These are phyloP conservation scores for Rhizodiscina lignyota DNA, from an alignment of 495 filamentous ascomycete species.

Conservation along the genomic window DNA sequence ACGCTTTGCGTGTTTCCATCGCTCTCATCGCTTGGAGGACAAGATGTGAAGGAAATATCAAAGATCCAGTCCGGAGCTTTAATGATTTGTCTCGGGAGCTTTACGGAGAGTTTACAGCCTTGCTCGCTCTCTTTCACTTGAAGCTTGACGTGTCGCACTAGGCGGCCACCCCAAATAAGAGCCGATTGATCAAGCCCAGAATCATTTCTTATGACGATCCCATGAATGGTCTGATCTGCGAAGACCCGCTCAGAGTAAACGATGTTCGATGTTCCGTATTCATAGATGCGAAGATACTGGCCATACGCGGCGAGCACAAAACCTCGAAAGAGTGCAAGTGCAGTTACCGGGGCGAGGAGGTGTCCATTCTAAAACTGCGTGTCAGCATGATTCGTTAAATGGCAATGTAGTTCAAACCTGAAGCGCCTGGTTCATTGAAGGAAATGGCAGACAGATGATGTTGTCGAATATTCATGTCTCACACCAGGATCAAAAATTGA, in stretches of 20 bases:
- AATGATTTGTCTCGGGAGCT: constrained; percentile 1
- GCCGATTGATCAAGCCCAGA: constrained; percentile 2
- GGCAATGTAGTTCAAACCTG: no score
- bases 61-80: constrained; percentile 67
- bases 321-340: not conserved
- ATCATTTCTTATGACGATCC: constrained; percentile 30
- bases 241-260: constrained; percentile 29
- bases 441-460: no score
- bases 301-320: not conserved
- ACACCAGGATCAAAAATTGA: no score
- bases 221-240: constrained; percentile 47
- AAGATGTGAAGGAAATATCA: constrained; percentile 39
- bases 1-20: constrained; percentile 10
- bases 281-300: not conserved
- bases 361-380: no score
- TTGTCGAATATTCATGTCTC: no score
- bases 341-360: not conserved
- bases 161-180: constrained; percentile 19
- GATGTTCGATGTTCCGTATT: not conserved
- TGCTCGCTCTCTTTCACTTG: not conserved
- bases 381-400: no score
- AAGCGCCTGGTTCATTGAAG: no score
- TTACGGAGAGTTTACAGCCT: not conserved
- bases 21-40: constrained; percentile 7
- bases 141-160: constrained; percentile 3